A percentile compares a stretch with the other conserved stretches of the same genome.
Evolutionary conservation across 2,329 filamentous ascomycete genomes (phyloP).

Genomic region (Apiospora phragmitis): DNA sequence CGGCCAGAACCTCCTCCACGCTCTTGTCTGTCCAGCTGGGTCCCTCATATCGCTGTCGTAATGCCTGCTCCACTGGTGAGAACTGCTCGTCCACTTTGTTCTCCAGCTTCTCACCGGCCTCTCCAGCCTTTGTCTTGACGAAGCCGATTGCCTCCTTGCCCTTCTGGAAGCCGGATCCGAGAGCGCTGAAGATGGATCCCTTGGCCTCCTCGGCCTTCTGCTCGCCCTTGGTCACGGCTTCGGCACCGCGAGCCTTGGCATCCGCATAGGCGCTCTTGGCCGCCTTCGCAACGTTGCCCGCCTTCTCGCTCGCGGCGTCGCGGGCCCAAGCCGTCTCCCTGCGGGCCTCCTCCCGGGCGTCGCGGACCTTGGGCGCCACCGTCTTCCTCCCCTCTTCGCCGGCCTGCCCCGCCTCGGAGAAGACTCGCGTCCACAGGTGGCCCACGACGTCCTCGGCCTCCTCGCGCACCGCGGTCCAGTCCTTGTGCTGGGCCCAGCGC

Average conservation of each 20-base stretch:
- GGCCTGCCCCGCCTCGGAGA: conserved; percentile 34
- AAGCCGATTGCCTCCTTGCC: conserved; percentile 40
- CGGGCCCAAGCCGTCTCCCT: conserved; percentile 29
- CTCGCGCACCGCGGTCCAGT: conserved; percentile 65
- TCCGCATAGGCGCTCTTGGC: conserved; percentile 32
- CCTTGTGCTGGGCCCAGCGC: conserved; percentile 63
- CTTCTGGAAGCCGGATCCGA: conserved; percentile 43
- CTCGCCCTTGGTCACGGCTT: conserved; percentile 29
- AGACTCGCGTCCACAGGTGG: conserved; percentile 44
- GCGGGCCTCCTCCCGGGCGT: conserved; percentile 30
- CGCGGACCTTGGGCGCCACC: conserved; percentile 17
- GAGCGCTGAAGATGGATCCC: conserved; percentile 37
- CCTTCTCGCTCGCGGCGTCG: conserved; percentile 31
- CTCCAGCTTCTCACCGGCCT: conserved; percentile 38
- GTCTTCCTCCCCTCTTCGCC: conserved; percentile 20
- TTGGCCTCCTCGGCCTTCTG: conserved; percentile 37
- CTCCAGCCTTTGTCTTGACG: conserved; percentile 36
- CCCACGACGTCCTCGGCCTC: conserved; percentile 51
- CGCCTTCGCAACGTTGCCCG: conserved; percentile 27
- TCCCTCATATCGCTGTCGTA: conserved; percentile 53
- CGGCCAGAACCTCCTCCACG: conserved; percentile 49
- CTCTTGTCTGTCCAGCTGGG: conserved; percentile 43
- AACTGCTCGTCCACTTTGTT: conserved; percentile 27
- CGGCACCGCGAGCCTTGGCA: conserved; percentile 29
- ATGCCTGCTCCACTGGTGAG: conserved; percentile 48